Percentiles rank a stretch among this genome's conserved stretches.
phyloP scores from a whole-genome alignment of 345 rosid genomes.

The Angophora floribunda region DNA sequence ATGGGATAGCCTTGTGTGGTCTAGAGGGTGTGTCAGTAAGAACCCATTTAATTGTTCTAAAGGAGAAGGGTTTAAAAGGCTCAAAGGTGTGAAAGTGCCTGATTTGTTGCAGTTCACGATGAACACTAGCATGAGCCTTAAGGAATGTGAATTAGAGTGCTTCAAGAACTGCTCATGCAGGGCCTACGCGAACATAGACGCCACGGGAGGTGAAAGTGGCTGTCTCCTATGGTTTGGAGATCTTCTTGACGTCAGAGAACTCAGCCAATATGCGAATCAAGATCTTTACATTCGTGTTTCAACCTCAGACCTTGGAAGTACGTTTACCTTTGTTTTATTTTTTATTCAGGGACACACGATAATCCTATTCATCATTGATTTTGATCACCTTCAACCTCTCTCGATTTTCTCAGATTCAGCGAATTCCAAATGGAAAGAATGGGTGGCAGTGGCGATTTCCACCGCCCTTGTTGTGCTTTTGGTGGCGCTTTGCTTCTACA shows the following conservation, averaged over 20 bases:
- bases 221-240: neutral
- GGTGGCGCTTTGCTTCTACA: neutral
- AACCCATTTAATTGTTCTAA: neutral
- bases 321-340: neutral
- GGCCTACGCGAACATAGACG: neutral
- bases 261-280: neutral
- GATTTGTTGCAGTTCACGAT: neutral
- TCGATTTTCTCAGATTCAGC: neutral
- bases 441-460: neutral
- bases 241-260: neutral
- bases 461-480: neutral
- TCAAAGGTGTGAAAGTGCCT: constrained; percentile 4
- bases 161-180: neutral
- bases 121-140: neutral
- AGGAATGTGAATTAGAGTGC: neutral
- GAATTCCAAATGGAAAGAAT: neutral
- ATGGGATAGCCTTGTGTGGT: neutral
- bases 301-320: neutral
- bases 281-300: neutral
- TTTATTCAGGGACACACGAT: neutral
- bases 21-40: constrained; percentile 12
- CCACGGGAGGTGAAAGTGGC: neutral
- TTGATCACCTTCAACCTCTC: neutral
- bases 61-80: neutral
- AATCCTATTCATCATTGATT: neutral